These are phyloP conservation scores for Rasamsonia emersonii DNA, from an alignment of 2,329 filamentous ascomycete species.

Conservation along the genomic window DNA sequence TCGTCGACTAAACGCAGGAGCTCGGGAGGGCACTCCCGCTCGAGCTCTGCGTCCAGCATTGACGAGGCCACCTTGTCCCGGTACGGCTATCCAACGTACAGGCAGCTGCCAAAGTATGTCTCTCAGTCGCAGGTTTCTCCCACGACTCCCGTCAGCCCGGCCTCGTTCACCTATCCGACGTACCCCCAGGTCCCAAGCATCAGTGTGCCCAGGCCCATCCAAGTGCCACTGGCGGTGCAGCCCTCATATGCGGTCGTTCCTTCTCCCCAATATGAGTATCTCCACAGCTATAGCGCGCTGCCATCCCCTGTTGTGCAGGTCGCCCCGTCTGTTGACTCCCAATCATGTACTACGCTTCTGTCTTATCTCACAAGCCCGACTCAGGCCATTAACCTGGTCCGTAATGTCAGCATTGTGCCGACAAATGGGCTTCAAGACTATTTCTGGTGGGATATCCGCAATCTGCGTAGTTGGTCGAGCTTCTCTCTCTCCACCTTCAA, in stretches of 20 bases:
- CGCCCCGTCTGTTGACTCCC: slow-evolving; percentile 20
- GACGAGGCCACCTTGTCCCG: slow-evolving; percentile 58
- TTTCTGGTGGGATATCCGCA: slow-evolving; percentile 95
- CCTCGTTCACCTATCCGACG: slow-evolving; percentile 30
- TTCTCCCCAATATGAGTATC: slow-evolving; percentile 19
- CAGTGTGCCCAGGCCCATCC: slow-evolving; percentile 32
- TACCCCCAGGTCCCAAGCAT: slow-evolving; percentile 23
- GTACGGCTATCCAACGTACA: slow-evolving; percentile 79
- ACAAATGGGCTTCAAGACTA: slow-evolving; percentile 63
- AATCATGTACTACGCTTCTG: slow-evolving; percentile 57
- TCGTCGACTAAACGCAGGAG: slow-evolving; percentile 33
- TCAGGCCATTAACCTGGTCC: slow-evolving; percentile 72
- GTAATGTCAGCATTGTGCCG: slow-evolving; percentile 62
- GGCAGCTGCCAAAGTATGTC: slow-evolving; percentile 57
- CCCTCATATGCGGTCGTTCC: slow-evolving; percentile 21
- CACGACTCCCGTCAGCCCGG: slow-evolving; percentile 30
- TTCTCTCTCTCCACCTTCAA: slow-evolving; percentile 69
- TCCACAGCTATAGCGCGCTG: slow-evolving; percentile 17
- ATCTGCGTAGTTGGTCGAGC: slow-evolving; percentile 71
- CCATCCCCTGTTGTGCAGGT: slow-evolving; percentile 17
- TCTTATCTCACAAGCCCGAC: slow-evolving; percentile 71
- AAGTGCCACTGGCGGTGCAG: slow-evolving; percentile 31
- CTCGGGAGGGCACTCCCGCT: slow-evolving; percentile 42
- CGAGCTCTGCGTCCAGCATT: slow-evolving; percentile 59
- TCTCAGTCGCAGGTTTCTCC: slow-evolving; percentile 36